These are phyloP conservation scores for Penicillium sp. DNA, from an alignment of 2,329 filamentous ascomycete genomes.

Conservation along the genomic window DNA sequence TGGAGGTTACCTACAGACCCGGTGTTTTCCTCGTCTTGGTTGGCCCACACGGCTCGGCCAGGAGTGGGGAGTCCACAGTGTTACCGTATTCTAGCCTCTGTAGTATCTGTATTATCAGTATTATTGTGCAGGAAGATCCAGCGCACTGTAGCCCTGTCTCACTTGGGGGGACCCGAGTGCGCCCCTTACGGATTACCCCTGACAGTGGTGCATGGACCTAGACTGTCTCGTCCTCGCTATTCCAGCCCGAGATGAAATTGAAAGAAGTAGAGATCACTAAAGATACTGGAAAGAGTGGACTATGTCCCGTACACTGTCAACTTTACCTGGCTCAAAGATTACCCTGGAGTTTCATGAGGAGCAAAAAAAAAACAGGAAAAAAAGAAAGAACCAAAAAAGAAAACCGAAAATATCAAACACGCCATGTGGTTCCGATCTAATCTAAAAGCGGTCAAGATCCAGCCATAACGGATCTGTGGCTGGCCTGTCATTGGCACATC, in stretches of 20 bases:
- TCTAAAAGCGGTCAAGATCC: constrained; percentile 10
- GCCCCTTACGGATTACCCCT: background rate
- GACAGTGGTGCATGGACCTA: background rate
- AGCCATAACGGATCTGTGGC: background rate
- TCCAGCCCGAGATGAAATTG: background rate
- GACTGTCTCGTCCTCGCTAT: background rate
- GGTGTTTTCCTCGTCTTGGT: constrained; percentile 4
- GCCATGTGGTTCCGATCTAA: constrained; percentile 19
- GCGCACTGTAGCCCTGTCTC: background rate
- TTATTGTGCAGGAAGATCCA: background rate
- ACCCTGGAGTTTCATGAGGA: background rate
- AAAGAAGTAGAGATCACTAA: background rate
- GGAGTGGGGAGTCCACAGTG: background rate
- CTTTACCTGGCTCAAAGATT: background rate
- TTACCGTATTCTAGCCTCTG: background rate
- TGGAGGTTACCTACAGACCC: constrained; percentile 6
- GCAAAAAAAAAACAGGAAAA: constrained; percentile 2
- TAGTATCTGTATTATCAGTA: no score
- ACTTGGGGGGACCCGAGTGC: background rate
- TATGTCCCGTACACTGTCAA: background rate
- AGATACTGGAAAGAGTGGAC: background rate
- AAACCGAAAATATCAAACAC: constrained; percentile 14
- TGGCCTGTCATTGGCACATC: background rate
- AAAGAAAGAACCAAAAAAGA: background rate
- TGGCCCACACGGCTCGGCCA: constrained; percentile 15